Percentiles rank a stretch among this genome's conserved stretches.
Evolutionary conservation across 2,329 filamentous ascomycete species (phyloP).

Genomic region (Colletotrichum lindemuthianum): DNA sequence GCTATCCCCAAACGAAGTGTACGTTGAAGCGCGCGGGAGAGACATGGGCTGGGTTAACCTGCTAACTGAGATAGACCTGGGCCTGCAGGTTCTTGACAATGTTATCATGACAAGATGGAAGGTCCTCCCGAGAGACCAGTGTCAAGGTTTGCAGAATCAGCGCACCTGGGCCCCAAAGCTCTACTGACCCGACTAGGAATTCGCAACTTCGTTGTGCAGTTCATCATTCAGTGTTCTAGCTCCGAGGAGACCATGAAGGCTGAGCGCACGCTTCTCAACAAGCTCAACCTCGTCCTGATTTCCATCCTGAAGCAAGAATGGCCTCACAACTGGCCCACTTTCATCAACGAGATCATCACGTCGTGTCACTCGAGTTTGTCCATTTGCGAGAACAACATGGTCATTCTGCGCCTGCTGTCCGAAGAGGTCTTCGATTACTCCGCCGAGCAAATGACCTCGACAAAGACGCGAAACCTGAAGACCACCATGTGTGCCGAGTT

Average conservation of each 20-base stretch:
- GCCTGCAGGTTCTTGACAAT: constrained; percentile 95
- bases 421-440: constrained; percentile 99
- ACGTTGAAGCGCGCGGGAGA: constrained; percentile 49
- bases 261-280: constrained; percentile 93
- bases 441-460: constrained; percentile 98
- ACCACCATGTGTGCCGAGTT: constrained; percentile 99
- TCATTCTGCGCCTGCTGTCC: constrained; percentile 91
- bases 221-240: constrained; percentile 93
- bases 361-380: constrained; percentile 95
- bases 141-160: constrained; percentile 69
- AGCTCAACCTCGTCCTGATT: constrained; percentile 96
- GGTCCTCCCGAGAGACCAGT: constrained; percentile 94
- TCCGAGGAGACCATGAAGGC: constrained; percentile 87
- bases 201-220: constrained; percentile 98
- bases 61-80: constrained; percentile 71
- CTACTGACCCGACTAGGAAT: constrained; percentile 71
- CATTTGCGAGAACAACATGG: constrained; percentile 99
- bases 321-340: constrained; percentile 99
- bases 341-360: constrained; percentile 99
- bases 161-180: constrained; percentile 8
- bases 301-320: constrained; percentile 99
- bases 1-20: constrained; percentile 98
- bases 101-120: constrained; percentile 99
- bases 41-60: background rate
- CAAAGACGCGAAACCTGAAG: constrained; percentile 95